These are phyloP conservation scores for Nicotiana rustica DNA, from an alignment of 305 asterid species.

Conservation along the genomic window DNA sequence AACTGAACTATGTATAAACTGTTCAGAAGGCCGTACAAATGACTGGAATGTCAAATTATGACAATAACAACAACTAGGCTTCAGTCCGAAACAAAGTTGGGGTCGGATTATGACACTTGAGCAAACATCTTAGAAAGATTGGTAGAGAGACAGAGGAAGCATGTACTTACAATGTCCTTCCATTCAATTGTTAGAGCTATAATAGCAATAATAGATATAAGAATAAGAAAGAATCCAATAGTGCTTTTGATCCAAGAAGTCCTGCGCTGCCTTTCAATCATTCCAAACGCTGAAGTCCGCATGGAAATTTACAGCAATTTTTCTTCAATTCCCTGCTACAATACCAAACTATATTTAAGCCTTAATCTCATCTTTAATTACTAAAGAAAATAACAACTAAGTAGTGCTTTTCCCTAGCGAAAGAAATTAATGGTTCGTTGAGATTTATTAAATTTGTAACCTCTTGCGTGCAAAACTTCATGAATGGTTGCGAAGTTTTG, in stretches of 20 bases:
- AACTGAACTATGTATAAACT: neutral
- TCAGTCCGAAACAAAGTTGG: too few relatives aligned
- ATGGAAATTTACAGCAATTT: neutral
- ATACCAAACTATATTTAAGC: neutral
- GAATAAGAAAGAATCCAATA: conserved; percentile 47
- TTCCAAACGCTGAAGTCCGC: conserved; percentile 23
- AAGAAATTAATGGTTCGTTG: neutral
- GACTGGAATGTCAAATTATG: neutral
- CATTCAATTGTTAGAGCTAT: conserved; percentile 53
- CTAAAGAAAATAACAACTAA: neutral
- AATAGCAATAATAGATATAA: conserved; percentile 44
- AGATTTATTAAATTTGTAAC: neutral
- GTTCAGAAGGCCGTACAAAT: neutral
- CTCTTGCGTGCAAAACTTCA: neutral
- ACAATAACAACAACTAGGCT: neutral
- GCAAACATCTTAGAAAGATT: neutral
- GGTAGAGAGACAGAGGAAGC: neutral
- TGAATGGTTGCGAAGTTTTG: conserved; percentile 15
- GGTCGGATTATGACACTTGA: neutral
- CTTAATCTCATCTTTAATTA: neutral
- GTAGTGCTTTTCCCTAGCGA: neutral
- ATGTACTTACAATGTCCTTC: conserved; percentile 59
- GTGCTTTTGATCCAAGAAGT: conserved; percentile 49
- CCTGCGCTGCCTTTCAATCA: conserved; percentile 47
- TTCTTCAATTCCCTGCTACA: neutral